Evolutionary conservation across 305 asterid genomes (phyloP).

Genomic region (Solanum hybrid): DNA sequence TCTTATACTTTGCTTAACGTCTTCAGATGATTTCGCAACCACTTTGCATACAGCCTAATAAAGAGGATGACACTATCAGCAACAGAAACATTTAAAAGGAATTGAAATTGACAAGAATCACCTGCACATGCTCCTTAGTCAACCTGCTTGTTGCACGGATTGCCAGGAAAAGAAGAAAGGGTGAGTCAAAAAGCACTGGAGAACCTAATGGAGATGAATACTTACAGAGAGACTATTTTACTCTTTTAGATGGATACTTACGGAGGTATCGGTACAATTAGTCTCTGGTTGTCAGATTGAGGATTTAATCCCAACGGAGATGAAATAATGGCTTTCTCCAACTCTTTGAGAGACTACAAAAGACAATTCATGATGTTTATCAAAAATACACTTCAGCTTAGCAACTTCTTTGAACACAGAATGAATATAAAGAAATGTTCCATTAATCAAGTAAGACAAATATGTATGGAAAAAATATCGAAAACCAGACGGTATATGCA

Average conservation of each 20-base stretch:
- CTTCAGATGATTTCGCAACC: slow-evolving; percentile 83
- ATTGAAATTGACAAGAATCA: slow-evolving; percentile 24
- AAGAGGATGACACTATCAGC: slow-evolving; percentile 8
- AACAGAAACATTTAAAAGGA: slow-evolving; percentile 8
- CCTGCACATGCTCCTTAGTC: slow-evolving; percentile 93
- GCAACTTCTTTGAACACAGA: background rate
- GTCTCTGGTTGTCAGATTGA: slow-evolving; percentile 53
- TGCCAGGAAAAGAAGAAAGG: slow-evolving; percentile 16
- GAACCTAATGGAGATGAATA: too few relatives aligned
- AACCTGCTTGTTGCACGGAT: slow-evolving; percentile 37
- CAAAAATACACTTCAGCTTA: background rate
- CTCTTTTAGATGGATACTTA: slow-evolving; percentile 32
- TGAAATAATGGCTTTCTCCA: slow-evolving; percentile 78
- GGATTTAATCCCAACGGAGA: slow-evolving; percentile 94
- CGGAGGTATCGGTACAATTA: slow-evolving; percentile 83
- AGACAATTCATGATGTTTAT: slow-evolving; percentile 4
- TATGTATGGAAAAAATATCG: background rate
- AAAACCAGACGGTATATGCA: background rate
- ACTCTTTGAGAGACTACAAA: slow-evolving; percentile 71
- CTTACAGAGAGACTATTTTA: background rate
- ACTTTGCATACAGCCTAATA: slow-evolving; percentile 83
- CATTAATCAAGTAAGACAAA: background rate
- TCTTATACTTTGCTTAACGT: slow-evolving; percentile 82
- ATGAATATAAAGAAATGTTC: background rate
- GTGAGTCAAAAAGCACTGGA: background rate